Percentiles rank a stretch among this genome's conserved stretches.
These are phyloP conservation scores for Diacronema lutheri DNA, from an alignment of 78 protist species.

Conservation along the genomic window DNA sequence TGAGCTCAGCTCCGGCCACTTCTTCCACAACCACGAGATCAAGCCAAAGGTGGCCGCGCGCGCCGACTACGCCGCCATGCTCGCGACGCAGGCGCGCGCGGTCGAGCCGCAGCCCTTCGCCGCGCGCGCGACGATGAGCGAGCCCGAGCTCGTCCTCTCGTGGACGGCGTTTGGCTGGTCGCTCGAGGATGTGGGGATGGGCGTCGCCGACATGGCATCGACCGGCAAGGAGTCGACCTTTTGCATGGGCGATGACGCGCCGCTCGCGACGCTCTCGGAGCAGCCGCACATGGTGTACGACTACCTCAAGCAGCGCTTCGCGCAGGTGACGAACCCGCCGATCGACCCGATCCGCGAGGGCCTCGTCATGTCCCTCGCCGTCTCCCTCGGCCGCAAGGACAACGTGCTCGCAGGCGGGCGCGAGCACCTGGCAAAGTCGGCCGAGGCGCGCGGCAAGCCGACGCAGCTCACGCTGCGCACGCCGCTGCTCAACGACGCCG, in stretches of 20 bases:
- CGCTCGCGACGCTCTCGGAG: constrained; percentile 71
- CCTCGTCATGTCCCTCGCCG: constrained; percentile 68
- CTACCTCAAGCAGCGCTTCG: constrained; percentile 86
- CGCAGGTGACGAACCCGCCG: constrained; percentile 89
- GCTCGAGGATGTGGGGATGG: constrained; percentile 67
- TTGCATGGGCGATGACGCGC: constrained; percentile 83
- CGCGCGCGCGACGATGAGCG: background rate
- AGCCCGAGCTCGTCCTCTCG: background rate
- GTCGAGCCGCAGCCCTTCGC: background rate
- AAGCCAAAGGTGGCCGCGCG: constrained; percentile 43
- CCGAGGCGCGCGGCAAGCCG: too few relatives aligned
- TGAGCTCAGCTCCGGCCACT: constrained; percentile 52
- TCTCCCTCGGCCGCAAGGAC: constrained; percentile 37
- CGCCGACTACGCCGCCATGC: constrained; percentile 62
- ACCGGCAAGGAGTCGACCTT: constrained; percentile 56
- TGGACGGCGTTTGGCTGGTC: constrained; percentile 66
- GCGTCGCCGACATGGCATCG: constrained; percentile 27
- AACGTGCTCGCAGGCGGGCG: background rate
- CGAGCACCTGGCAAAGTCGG: background rate
- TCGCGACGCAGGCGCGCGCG: background rate
- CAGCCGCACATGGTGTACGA: constrained; percentile 68
- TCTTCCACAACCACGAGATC: constrained; percentile 56
- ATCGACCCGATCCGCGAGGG: constrained; percentile 86
- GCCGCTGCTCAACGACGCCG: constrained; percentile 10
- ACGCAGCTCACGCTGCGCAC: background rate